Base-by-base conservation (phyloP, 2,329 filamentous ascomycete genomes). In the Aspergillus puulaauensis region DNA sequence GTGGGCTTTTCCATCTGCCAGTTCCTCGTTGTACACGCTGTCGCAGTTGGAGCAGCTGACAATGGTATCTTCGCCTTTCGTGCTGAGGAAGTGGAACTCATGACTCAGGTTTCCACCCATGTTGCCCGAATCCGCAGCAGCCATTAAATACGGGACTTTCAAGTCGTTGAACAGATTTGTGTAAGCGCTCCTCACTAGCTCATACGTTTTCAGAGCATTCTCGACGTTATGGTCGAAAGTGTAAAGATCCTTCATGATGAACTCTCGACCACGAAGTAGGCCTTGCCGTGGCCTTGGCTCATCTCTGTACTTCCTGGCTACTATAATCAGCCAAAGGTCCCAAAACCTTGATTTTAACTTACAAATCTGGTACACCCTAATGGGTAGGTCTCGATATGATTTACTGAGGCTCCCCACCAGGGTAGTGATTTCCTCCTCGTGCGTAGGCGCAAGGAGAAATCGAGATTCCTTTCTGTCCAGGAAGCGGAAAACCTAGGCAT, bases 191-290 rank as follows among this genome's bases (percentile, higher is more conserved):
- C 89, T 85, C 3, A 96, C 91, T 43, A 86, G 77, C 6, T 85
- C 75, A 66, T 99, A 99, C 0, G 93, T 96, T 50, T 83, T 76
- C n/a, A 93, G 78, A 1, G 93, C 93, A n/a, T 84, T 78, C 24
- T 83, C 76, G 0, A 80, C 72, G 4, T 82, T 88, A 37, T 82
- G 77, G 69, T 99, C 95, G 69, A 99, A 99, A 0, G 93, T 97
- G 73, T 99, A 99, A 1, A 99, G 83, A 73, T 99, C 95, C 75
- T 99, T 99, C 95, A 99, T 99, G 65, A 91, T 77, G 68, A 99
- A 99, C 69, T 99, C 95, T 60, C 92, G 87, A 1, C 91, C 90
- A 9, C 95, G 87, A 8, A 99, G 80, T 2, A 99, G 80, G 12
- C 95, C 95, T 66, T 96, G 90, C 33, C 95, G 85, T 19, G 95